These are phyloP conservation scores for Oryza punctata DNA, from an alignment of 176 grass and related monocot species.

Conservation along the genomic window DNA sequence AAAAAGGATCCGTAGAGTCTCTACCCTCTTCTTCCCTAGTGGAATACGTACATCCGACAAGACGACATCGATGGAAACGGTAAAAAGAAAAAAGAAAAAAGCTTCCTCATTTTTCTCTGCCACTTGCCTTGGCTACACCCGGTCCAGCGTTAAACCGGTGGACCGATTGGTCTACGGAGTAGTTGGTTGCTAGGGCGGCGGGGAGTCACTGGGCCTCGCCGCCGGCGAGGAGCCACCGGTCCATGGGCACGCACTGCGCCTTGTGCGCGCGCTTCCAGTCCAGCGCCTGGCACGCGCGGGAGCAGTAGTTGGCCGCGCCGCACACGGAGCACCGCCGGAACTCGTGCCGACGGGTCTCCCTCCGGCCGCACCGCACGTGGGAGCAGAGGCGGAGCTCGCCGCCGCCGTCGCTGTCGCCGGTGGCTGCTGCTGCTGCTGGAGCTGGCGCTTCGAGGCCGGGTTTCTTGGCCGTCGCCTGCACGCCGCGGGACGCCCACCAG, in stretches of 20 bases:
- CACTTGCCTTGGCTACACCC: background rate
- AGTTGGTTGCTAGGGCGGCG: background rate
- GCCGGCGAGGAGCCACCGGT: slow-evolving; percentile 48
- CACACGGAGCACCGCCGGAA: slow-evolving; percentile 90
- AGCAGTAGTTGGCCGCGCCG: slow-evolving; percentile 90
- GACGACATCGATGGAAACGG: slow-evolving; percentile 24
- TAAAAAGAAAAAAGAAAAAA: background rate
- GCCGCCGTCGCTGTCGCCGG: background rate
- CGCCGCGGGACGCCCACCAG: slow-evolving; percentile 49
- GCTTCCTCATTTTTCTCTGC: background rate
- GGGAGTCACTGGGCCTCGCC: slow-evolving; percentile 6
- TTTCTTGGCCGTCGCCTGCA: background rate
- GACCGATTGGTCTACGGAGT: background rate
- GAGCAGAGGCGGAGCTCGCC: slow-evolving; percentile 60
- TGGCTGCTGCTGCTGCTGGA: no score
- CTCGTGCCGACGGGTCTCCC: slow-evolving; percentile 83
- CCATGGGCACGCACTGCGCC: slow-evolving; percentile 63
- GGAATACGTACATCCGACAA: slow-evolving; percentile 49
- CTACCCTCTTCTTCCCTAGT: slow-evolving; percentile 32
- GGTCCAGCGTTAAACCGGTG: slow-evolving; percentile 37
- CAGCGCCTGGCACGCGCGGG: slow-evolving; percentile 84
- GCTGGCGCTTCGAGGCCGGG: background rate
- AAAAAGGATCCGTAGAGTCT: background rate
- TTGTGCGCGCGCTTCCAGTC: slow-evolving; percentile 79
- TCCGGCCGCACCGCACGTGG: slow-evolving; percentile 59